Conservation (phyloP, 192 early-diverging fungal genomes). For the Backusella sp. region DNA sequence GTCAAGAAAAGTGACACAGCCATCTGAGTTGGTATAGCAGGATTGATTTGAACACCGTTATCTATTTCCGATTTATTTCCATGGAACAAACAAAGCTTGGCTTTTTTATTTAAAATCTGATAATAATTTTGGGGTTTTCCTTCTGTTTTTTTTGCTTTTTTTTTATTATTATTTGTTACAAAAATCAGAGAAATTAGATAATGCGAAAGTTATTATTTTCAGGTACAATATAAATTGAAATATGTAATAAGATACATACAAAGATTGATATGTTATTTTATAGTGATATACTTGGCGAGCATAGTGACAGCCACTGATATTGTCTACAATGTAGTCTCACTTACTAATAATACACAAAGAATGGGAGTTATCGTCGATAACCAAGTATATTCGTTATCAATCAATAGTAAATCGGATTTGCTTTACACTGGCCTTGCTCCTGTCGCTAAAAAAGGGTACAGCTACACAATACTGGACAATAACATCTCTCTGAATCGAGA, state of each 20-base stretch:
- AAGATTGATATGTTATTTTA: neutral
- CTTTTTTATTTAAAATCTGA: neutral
- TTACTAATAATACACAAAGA: neutral
- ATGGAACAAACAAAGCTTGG: neutral
- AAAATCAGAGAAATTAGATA: neutral
- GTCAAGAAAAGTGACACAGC: neutral
- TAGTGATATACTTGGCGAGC: neutral
- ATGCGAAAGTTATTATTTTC: neutral
- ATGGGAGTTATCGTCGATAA: constrained; percentile 10
- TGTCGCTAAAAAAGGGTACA: neutral
- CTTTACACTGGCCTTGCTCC: neutral
- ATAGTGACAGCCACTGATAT: neutral
- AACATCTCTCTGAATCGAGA: neutral
- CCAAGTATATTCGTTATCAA: neutral
- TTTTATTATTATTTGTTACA: neutral
- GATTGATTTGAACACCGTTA: neutral
- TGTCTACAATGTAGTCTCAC: constrained; percentile 3
- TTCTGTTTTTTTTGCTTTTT: neutral
- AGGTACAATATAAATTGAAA: neutral
- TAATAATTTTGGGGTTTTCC: neutral
- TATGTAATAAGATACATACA: neutral
- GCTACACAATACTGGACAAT: neutral
- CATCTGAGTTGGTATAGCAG: neutral
- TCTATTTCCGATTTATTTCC: neutral
- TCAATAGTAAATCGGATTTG: neutral